Conservation (phyloP, 768 basidiomycete species). For the Tylopilus vinaceipallidus region DNA sequence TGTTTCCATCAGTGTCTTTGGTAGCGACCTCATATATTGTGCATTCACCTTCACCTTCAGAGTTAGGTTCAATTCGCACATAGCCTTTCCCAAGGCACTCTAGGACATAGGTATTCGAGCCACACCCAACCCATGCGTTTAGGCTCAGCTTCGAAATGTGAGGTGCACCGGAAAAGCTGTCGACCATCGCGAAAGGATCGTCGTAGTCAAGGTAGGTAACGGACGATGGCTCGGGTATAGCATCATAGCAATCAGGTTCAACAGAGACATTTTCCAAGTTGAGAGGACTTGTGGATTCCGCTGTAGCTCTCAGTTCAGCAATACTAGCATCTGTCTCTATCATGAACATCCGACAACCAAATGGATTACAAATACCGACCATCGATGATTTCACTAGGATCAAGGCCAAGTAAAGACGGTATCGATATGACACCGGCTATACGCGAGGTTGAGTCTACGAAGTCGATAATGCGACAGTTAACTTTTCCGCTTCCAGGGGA, state of each 20-base stretch:
- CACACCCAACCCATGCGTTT: slow-evolving; percentile 80
- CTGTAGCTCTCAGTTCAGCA: slow-evolving; percentile 46
- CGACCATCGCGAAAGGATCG: slow-evolving; percentile 62
- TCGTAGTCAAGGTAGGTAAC: slow-evolving; percentile 78
- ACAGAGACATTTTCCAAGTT: slow-evolving; percentile 1
- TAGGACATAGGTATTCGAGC: slow-evolving; percentile 65
- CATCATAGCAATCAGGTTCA: slow-evolving; percentile 23
- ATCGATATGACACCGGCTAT: slow-evolving; percentile 71
- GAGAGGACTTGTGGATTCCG: slow-evolving; percentile 19
- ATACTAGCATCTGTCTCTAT: slow-evolving; percentile 47
- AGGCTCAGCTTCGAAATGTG: slow-evolving; percentile 53
- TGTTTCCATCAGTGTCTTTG: slow-evolving; percentile 11
- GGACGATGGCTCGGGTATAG: slow-evolving; percentile 54
- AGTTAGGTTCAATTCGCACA: slow-evolving; percentile 55
- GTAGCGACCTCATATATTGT: neutral
- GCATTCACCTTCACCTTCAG: slow-evolving; percentile 36
- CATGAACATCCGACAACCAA: neutral
- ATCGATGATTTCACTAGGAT: slow-evolving; percentile 62
- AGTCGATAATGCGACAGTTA: slow-evolving; percentile 88
- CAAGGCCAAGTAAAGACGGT: slow-evolving; percentile 84
- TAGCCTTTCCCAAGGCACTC: slow-evolving; percentile 72
- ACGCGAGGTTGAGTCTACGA: slow-evolving; percentile 73
- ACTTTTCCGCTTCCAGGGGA: slow-evolving; percentile 77
- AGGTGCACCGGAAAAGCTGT: slow-evolving; percentile 49
- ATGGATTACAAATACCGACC: slow-evolving; percentile 38